A percentile compares a stretch with the other conserved stretches of the same genome.
phyloP scores from a whole-genome alignment of 805 yeast genomes.

The Suhomyces tanzawaensis region DNA sequence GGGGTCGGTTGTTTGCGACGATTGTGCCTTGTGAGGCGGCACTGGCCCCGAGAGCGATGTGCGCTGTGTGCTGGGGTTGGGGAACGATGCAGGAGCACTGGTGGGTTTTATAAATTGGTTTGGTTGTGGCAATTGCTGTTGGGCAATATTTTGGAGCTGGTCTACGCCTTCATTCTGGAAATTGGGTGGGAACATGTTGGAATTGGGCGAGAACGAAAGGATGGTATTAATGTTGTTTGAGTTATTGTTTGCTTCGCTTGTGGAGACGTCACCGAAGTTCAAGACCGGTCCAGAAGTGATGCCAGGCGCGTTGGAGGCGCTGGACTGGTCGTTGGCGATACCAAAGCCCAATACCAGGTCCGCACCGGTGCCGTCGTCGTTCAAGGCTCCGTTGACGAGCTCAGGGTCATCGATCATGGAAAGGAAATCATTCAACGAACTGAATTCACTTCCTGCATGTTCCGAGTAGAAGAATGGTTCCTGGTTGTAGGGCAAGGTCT shows the following conservation, averaged over 20 bases:
- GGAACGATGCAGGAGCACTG: not conserved
- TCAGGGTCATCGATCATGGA: constrained; percentile 89
- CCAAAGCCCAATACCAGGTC: constrained; percentile 25
- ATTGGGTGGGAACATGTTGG: constrained; percentile 18
- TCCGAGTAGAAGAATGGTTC: constrained; percentile 85
- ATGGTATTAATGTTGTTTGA: constrained; percentile 16
- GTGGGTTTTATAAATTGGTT: constrained; percentile 3
- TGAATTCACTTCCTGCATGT: constrained; percentile 89
- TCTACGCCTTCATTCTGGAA: constrained; percentile 5
- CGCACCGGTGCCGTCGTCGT: constrained; percentile 15
- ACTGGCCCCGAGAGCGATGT: not conserved
- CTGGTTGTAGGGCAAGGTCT: constrained; percentile 47
- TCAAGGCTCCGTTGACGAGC: constrained; percentile 47
- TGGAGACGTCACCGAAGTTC: not conserved
- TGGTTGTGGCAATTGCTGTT: constrained; percentile 6
- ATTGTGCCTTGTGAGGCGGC: constrained; percentile 2
- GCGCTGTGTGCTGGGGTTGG: not conserved
- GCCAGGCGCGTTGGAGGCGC: not conserved
- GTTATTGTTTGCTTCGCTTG: constrained; percentile 1
- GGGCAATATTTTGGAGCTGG: not conserved
- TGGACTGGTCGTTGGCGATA: not conserved
- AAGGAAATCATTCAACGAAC: constrained; percentile 83
- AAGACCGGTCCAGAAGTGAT: not conserved
- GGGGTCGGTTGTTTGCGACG: constrained; percentile 5
- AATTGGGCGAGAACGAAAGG: constrained; percentile 29